phyloP scores from a whole-genome alignment of 306 rosid genomes.

The Boehmeria nivea region DNA sequence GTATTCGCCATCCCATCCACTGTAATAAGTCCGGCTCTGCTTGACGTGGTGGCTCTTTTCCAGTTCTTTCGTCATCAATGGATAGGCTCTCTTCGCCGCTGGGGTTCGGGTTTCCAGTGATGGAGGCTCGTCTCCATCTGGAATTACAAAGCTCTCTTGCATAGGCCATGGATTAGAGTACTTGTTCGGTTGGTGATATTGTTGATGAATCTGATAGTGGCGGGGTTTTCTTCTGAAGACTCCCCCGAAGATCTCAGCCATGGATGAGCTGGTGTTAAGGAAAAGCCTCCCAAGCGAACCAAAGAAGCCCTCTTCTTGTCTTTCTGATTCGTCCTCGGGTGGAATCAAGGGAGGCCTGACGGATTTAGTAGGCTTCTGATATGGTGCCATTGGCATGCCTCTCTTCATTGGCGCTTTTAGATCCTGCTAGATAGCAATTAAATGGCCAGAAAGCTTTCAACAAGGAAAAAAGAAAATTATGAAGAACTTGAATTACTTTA shows the following conservation, averaged over 20 bases:
- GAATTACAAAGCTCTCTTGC: conserved; percentile 92
- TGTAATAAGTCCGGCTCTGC: conserved; percentile 41
- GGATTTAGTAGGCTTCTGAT: conserved; percentile 60
- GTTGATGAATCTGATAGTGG: conserved; percentile 54
- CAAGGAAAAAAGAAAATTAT: background rate
- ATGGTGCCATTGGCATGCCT: conserved; percentile 44
- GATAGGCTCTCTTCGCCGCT: conserved; percentile 40
- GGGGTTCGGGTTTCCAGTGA: conserved; percentile 61
- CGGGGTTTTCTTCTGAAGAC: conserved; percentile 63
- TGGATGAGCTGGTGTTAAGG: conserved; percentile 60
- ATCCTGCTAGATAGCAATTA: conserved; percentile 37
- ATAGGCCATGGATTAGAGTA: conserved; percentile 61
- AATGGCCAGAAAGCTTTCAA: background rate
- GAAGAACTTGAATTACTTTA: background rate
- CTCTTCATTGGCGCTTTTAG: conserved; percentile 38
- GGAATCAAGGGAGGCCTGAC: conserved; percentile 83
- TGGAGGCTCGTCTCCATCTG: conserved; percentile 89
- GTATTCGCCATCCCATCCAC: conserved; percentile 53
- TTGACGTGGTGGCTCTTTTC: conserved; percentile 55
- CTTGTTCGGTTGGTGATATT: conserved; percentile 48
- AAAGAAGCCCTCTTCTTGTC: conserved; percentile 75
- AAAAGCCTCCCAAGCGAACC: conserved; percentile 79
- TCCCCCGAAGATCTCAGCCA: conserved; percentile 59
- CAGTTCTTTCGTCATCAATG: conserved; percentile 55
- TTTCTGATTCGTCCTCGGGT: conserved; percentile 62